Base-by-base conservation (phyloP, 1,139 yeast genomes). In the Candida sp. region DNA sequence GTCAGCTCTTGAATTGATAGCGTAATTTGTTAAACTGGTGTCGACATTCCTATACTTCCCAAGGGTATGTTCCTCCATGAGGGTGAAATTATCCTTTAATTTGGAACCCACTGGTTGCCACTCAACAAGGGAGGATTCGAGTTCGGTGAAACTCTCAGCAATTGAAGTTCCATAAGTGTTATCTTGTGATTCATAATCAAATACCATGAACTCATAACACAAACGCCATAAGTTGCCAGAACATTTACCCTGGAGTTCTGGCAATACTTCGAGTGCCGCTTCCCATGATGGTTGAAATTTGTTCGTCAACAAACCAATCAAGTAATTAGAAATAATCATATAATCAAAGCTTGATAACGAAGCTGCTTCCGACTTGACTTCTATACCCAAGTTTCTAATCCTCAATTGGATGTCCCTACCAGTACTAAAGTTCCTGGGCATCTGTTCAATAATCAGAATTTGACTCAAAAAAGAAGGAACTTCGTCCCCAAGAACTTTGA, bases 271-370 rank as follows among this genome's bases (percentile, higher is more conserved):
- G 44, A 74, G 68, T 3, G 87, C 84, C 4, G 87, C 87, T 21
- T 79, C 77, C 96, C 96, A 89, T 25, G 85, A 74, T 1, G 99
- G 99, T 48, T 89, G 87, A 55, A 93, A 90, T 48, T 80, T 79
- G 39, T 83, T 82, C 1, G 90, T 75, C 40, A 91, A 66, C 49
- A 87, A 70, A 23, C 97, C 98, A 60, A 89, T 81, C 43, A 85
- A 49, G 57, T 75, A 87, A 33, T 77, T 72, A 15, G 83, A 70
- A 23, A 85, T 71, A 5, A 79, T 63, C 12, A 55, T 54, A 35
- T 75, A 73, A 12, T 71, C 65, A 4, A 68, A 47, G 1, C 48
- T 48, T 0, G 60, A 51, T 8, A 75, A 66, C 27, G 23, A 15
- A 4, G 22, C 39, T 12, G 29, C 22, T 5, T 37, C 34, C 5